phyloP scores from a whole-genome alignment of 257 asterid species.

The Orobanche coerulescens region DNA sequence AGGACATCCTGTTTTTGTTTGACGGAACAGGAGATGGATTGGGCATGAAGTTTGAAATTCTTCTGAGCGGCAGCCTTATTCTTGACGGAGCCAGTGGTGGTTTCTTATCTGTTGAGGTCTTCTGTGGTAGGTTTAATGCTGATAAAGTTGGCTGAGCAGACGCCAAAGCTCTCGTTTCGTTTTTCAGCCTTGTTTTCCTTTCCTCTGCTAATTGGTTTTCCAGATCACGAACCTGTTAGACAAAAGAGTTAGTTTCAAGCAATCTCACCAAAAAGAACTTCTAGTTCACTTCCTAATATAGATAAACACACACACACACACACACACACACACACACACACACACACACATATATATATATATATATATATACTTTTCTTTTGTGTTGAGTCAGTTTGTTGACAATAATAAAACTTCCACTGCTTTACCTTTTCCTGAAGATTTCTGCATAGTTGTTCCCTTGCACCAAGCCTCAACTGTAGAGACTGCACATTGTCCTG shows the following conservation, averaged over 20 bases:
- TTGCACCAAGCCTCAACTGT: constrained; percentile 57
- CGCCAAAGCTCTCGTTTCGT: constrained; percentile 70
- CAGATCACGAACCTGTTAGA: constrained; percentile 68
- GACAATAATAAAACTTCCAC: background rate
- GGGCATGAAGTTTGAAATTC: constrained; percentile 58
- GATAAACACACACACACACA: too few species aligned
- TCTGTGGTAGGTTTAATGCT: constrained; percentile 43
- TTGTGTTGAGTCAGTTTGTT: background rate
- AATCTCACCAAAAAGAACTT: background rate
- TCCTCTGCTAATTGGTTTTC: constrained; percentile 85
- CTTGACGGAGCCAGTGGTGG: constrained; percentile 85
- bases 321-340: too few species aligned
- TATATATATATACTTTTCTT: background rate
- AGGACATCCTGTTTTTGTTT: constrained; percentile 37
- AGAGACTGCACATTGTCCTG: constrained; percentile 68
- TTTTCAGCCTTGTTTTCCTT: constrained; percentile 67
- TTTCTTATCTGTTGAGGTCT: constrained; percentile 40
- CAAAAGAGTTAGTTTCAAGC: constrained; percentile 10
- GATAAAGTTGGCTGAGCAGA: constrained; percentile 37
- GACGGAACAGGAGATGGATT: constrained; percentile 36
- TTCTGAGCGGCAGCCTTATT: constrained; percentile 64
- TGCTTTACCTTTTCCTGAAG: constrained; percentile 83
- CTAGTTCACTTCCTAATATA: background rate
- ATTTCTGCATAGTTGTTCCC: constrained; percentile 65
- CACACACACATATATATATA: too few species aligned